Evolutionary conservation across 345 rosid species (phyloP).

Genomic region (Ceriops tagal): DNA sequence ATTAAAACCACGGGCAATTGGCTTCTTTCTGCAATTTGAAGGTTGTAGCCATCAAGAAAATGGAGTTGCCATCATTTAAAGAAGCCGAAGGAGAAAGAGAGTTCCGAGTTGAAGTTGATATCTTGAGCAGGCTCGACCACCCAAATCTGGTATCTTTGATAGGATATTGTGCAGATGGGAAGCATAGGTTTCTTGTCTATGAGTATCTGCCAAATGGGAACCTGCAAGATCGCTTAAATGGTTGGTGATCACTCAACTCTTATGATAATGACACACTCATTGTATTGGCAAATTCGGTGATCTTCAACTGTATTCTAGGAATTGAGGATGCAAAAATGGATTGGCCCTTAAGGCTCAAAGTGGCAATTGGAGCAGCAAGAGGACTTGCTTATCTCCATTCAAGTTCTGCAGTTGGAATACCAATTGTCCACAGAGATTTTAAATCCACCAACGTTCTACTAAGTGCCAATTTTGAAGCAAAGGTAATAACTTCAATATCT

Average conservation of each 20-base stretch:
- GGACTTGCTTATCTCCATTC: constrained; percentile 98
- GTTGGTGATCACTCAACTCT: constrained; percentile 36
- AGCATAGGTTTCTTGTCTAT: constrained; percentile 87
- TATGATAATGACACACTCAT: constrained; percentile 3
- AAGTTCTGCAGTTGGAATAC: constrained; percentile 72
- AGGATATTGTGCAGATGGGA: constrained; percentile 93
- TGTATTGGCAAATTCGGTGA: constrained; percentile 9
- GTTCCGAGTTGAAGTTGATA: constrained; percentile 93
- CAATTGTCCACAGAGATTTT: constrained; percentile 92
- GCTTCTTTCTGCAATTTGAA: constrained; percentile 32
- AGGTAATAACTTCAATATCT: constrained; percentile 39
- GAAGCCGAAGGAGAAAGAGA: constrained; percentile 91
- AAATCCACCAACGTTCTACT: constrained; percentile 90
- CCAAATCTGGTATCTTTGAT: constrained; percentile 85
- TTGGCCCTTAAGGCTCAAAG: constrained; percentile 77
- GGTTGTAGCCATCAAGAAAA: constrained; percentile 97
- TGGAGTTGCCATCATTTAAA: constrained; percentile 81
- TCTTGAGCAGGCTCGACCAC: constrained; percentile 91
- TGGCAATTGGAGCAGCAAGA: constrained; percentile 85
- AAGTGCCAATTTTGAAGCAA: constrained; percentile 66
- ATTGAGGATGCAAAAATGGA: constrained; percentile 72
- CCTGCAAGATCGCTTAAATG: constrained; percentile 92
- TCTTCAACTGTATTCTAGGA: constrained; percentile 41
- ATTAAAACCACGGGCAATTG: background rate
- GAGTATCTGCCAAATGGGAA: constrained; percentile 92